phyloP scores from a whole-genome alignment of 2,329 filamentous ascomycete species.

The Fusarium clavum region DNA sequence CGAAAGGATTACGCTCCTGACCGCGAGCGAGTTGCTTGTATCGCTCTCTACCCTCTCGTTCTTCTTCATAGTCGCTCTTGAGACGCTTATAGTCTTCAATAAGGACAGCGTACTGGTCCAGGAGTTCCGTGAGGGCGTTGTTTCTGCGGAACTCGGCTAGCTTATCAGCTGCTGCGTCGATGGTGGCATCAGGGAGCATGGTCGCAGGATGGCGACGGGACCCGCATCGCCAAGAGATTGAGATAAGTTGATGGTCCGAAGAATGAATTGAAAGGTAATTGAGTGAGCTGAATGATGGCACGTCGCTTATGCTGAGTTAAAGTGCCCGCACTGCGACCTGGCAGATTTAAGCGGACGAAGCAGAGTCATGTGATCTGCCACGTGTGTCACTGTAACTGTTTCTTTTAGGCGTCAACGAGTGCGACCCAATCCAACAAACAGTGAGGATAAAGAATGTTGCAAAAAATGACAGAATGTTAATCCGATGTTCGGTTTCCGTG shows the following conservation, averaged over 20 bases:
- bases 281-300: neutral
- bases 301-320: conserved; percentile 17
- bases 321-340: neutral
- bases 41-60: conserved; percentile 63
- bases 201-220: conserved; percentile 19
- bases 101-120: conserved; percentile 52
- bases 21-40: conserved; percentile 65
- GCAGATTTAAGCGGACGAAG: conserved; percentile 8
- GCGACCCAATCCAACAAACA: neutral
- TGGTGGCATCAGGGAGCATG: conserved; percentile 39
- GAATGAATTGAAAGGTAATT: neutral
- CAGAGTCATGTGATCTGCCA: conserved; percentile 20
- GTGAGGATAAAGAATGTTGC: neutral
- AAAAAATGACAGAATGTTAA: neutral
- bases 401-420: conserved; percentile 11
- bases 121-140: conserved; percentile 46
- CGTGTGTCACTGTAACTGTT: conserved; percentile 2
- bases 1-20: conserved; percentile 67
- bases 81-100: conserved; percentile 66
- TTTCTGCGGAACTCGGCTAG: conserved; percentile 49
- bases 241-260: neutral
- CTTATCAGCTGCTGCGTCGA: conserved; percentile 41
- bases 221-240: conserved; percentile 28
- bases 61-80: conserved; percentile 68
- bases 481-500: neutral